Evolutionary conservation across 768 basidiomycete genomes (phyloP), one percentile per base, ranked within the genome.

Genomic region (Filobasidium floriforme): DNA sequence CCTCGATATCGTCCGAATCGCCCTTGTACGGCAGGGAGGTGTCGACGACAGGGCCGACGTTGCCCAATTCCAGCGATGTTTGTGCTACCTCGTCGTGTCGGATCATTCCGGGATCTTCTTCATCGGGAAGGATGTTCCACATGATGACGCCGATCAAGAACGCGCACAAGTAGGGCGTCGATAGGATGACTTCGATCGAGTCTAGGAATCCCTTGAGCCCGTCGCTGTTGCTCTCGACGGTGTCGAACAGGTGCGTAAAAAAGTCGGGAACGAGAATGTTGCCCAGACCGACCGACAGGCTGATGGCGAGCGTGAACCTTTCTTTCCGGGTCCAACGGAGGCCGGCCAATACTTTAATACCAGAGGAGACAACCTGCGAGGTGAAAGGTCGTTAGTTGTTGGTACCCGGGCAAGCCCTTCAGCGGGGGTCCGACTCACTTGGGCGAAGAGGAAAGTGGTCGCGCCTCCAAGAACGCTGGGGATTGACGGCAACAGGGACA

Each of bases 361-460:
- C 89, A 0, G 87, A 88, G 7, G n/a, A 4, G 22, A 57, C 54
- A 6, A 57, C 54, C 54, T 57, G 26, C 15, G 26, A 26, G 18
- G 29, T 2, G 29, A 22, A 26, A 57, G n/a, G 24, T 15, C 22
- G n/a, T 57, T 28, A 57, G 54, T 57, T 7, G 26, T 12, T 11
- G 26, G n/a, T n/a, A n/a, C 32, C 32, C 9, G 7, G 54, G 46
- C 22, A 15, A 84, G 83, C 18, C 84, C 26, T 57, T 6, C 54
- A 22, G 18, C 15, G 24, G 29, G 24, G 15, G 29, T 7, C 24
- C 7, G 4, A 26, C 54, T 82, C 32, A 91, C 89, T 46, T 82
- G 86, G 0, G 88, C 87, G 73, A 92, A 91, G 11, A 91, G 82
- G 82, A 91, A 91, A 1, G 89, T 90, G 12, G 89, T 92, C 2